These are phyloP conservation scores for Canavalia ensiformis DNA, from an alignment of 306 rosid genomes.

Conservation along the genomic window DNA sequence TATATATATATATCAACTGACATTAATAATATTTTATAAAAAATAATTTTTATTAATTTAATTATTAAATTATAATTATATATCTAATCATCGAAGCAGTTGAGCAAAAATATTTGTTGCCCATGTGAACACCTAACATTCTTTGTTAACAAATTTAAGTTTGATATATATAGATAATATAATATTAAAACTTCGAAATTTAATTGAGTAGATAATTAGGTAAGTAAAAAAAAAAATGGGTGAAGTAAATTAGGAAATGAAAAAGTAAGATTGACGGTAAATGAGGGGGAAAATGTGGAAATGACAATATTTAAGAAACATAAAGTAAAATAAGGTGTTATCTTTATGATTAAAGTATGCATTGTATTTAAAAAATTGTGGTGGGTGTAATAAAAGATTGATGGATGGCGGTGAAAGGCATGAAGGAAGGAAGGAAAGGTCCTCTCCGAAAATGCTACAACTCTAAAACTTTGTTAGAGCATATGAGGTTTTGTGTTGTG, in stretches of 20 bases:
- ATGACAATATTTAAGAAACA: not conserved
- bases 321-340: not conserved
- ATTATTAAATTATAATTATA: too few relatives aligned
- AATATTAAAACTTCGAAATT: not conserved
- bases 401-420: constrained; percentile 40
- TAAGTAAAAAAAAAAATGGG: not conserved
- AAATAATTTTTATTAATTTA: too few relatives aligned
- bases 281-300: not conserved
- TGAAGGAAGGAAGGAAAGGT: constrained; percentile 17
- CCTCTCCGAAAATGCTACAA: constrained; percentile 35
- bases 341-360: not conserved
- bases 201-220: not conserved
- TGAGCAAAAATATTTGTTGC: not conserved
- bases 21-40: too few relatives aligned
- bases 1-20: too few relatives aligned
- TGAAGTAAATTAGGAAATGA: not conserved
- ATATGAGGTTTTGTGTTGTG: constrained; percentile 16
- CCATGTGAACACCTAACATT: not conserved
- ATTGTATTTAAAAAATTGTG: not conserved
- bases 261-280: not conserved
- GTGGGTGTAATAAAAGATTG: constrained; percentile 13
- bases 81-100: not conserved
- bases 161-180: not conserved
- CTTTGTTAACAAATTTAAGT: not conserved
- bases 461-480: constrained; percentile 38